Base-by-base conservation (phyloP, 1,284 basidiomycete genomes). In the Ustilago hordei region DNA sequence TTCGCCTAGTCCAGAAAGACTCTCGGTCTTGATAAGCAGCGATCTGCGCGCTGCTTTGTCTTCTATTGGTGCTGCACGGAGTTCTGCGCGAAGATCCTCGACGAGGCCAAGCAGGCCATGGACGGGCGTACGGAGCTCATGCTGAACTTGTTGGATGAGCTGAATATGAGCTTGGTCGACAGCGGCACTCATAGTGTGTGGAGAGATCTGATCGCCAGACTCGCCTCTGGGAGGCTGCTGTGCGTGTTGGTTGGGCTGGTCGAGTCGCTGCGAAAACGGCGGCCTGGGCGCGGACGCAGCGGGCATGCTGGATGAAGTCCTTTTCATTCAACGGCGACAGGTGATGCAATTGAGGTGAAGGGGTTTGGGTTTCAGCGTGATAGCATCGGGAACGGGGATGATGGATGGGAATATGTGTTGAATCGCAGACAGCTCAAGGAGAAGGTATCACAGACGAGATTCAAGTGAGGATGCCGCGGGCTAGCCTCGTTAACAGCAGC, bases 71-170 rank as follows among this genome's bases (percentile, higher is more conserved):
- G 59, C 35, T 9, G 52, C 34, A 0, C 58, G 59, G 28, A 78
- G n/a, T 12, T 80, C 65, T 31, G 64, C 5, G 9, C 66, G 61
- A 1, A 78, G 52, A 32, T 64, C 60, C 2, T 75, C 69, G 57
- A 75, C 36, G 34, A 75, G 57, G 17, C 64, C 69, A 15, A 78
- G 71, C 1, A 76, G 57, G 19, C 79, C 79, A 31, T 81, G 79
- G 0, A 81, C 61, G 31, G 79, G 79, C 8, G 79, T 81, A 36
- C 78, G 63, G 1, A 81, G 70, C 35, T 81, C 79, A 55, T 81
- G 78, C 61, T 81, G 79, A 8, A 81, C 78, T 17, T 73, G 69
- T 36, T 81, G 79, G 1, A 80, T 75, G 55, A 80, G 69, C 35
- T 67, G 64, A 17, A 77, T 78, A 50, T 78, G 78, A 6, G 78